Evolutionary conservation across 805 yeast genomes (phyloP).

Genomic region (Scheffersomyces ergatensis): DNA sequence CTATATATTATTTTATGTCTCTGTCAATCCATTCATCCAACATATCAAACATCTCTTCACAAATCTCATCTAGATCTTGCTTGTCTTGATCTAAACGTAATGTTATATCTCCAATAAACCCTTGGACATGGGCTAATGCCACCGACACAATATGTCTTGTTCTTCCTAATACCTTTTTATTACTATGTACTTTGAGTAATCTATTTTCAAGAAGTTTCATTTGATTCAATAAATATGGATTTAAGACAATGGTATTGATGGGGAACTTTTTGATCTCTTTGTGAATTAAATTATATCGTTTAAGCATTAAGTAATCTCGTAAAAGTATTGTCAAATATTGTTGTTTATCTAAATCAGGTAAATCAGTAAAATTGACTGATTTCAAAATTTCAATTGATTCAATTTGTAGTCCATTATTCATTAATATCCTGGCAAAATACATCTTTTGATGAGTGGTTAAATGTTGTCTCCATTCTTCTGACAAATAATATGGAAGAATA

Average conservation of each 20-base stretch:
- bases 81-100: slow-evolving; percentile 30
- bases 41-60: slow-evolving; percentile 19
- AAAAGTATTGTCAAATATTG: slow-evolving; percentile 21
- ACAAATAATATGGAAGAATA: slow-evolving; percentile 12
- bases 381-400: slow-evolving; percentile 22
- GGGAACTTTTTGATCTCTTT: slow-evolving; percentile 26
- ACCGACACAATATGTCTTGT: background rate
- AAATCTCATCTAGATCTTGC: slow-evolving; percentile 19
- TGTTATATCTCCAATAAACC: slow-evolving; percentile 35
- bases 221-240: slow-evolving; percentile 33
- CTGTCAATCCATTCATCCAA: slow-evolving; percentile 28
- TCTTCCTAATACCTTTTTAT: background rate
- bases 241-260: slow-evolving; percentile 24
- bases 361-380: slow-evolving; percentile 16
- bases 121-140: slow-evolving; percentile 17
- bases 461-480: slow-evolving; percentile 2
- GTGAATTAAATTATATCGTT: slow-evolving; percentile 17
- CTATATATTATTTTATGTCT: too few relatives aligned
- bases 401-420: slow-evolving; percentile 22
- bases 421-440: slow-evolving; percentile 25
- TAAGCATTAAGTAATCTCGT: slow-evolving; percentile 16
- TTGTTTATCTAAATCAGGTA: slow-evolving; percentile 26
- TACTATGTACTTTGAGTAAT: slow-evolving; percentile 1
- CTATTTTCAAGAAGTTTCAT: slow-evolving; percentile 26
- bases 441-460: slow-evolving; percentile 27